Evolutionary conservation across 2,329 filamentous ascomycete species (phyloP), one percentile per base, ranked within the genome.

Genomic region (Diaporthe sp.): DNA sequence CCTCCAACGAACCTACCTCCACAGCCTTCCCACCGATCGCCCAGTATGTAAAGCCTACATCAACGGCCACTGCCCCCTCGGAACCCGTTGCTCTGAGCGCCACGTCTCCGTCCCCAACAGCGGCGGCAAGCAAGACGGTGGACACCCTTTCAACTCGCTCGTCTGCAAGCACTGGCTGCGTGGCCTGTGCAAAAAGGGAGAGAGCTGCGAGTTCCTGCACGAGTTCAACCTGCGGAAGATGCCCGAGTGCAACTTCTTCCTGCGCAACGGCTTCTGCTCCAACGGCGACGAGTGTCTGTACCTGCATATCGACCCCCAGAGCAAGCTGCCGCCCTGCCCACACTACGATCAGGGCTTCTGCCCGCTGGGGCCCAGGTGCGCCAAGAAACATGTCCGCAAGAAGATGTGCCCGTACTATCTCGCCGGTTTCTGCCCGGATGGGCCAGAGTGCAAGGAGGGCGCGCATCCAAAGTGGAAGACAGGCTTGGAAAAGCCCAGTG

Each of bases 131-230:
- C 51, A 78, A 77, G 76, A 79, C 17, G 75, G 79, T 70, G 79
- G 92, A 46, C 72, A 74, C 44, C 67, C 76, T 19, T 93, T 93
- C 83, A 94, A 93, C 86, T 94, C 91, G 82, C 92, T 98, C 22
- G 96, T 99, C 77, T 99, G 97, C 92, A 99, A 99, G 87, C 97
- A 98, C 89, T 98, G 97, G 93, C 92, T 98, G 82, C 94, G 97
- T 78, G 96, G 96, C 0, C 91, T 99, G 28, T 99, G 97, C 89
- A 99, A 99, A 84, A 98, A 98, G 86, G 97, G 96, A 81, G 94
- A 98, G 82, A 92, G 92, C 79, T 99, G 97, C 92, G 97, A 99
- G 87, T 99, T 98, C 82, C 89, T 98, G 67, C 97, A 99, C 89
- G 97, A 98, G 86, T 99, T 98, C 88, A 98, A 99, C 86, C 90